A percentile compares a stretch with the other conserved stretches of the same genome.
phyloP scores from a whole-genome alignment of 2,329 filamentous ascomycete genomes.

The Aphanocladium album region DNA sequence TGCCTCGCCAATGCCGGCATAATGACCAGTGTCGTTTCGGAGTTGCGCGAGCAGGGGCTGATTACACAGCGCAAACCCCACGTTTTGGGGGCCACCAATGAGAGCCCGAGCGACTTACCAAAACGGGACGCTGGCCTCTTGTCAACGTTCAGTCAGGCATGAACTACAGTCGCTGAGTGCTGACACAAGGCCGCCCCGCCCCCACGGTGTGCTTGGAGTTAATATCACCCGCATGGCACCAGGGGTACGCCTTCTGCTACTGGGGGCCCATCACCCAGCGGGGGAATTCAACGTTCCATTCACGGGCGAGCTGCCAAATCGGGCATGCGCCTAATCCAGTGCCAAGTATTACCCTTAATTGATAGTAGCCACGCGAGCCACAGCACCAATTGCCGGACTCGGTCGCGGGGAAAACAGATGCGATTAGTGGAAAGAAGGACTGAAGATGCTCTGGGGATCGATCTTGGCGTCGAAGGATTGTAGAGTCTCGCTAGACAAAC shows the following conservation, averaged over 20 bases:
- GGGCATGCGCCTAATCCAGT: background rate
- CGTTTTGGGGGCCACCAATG: background rate
- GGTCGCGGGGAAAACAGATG: background rate
- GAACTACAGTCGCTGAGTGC: background rate
- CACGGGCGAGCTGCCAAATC: background rate
- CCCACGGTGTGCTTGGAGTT: background rate
- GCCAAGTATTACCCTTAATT: background rate
- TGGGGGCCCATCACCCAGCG: background rate
- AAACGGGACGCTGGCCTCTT: background rate
- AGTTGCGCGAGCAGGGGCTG: background rate
- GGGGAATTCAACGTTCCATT: slow-evolving; percentile 6
- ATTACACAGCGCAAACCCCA: background rate
- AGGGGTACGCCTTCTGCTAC: background rate
- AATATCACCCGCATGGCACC: background rate
- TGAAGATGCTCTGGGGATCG: background rate
- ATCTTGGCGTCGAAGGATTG: background rate
- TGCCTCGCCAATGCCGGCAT: background rate
- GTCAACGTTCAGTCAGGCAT: background rate
- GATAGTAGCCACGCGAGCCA: background rate
- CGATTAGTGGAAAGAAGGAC: background rate
- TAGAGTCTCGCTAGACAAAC: too few relatives aligned
- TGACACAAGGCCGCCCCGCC: background rate
- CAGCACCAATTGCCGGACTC: background rate
- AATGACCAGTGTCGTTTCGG: background rate
- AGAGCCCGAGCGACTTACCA: background rate